Percentiles rank a stretch among this genome's conserved stretches.
phyloP scores from a whole-genome alignment of 2,329 filamentous ascomycete species.

The Colletotrichum liaoningense region DNA sequence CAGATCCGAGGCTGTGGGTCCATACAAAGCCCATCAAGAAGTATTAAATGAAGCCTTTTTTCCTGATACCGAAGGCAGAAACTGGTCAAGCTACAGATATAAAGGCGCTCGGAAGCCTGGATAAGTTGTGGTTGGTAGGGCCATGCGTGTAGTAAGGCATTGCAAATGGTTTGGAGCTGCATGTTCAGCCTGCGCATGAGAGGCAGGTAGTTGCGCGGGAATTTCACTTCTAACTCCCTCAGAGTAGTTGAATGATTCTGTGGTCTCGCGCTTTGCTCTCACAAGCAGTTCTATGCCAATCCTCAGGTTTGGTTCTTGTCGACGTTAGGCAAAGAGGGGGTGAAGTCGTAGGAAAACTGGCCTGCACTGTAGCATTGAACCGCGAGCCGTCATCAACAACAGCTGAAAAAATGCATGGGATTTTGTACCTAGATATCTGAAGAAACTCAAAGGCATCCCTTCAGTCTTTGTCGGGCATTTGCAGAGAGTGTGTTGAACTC shows the following conservation, averaged over 20 bases:
- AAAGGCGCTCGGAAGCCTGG: background rate
- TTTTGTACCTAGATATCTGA: too few species aligned
- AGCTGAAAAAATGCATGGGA: too few species aligned
- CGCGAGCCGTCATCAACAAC: background rate
- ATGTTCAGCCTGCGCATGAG: background rate
- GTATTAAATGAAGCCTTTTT: background rate
- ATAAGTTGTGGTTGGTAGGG: background rate
- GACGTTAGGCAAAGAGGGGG: too few species aligned
- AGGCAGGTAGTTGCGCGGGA: background rate
- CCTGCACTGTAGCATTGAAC: too few species aligned
- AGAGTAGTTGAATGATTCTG: background rate
- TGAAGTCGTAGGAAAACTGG: too few species aligned
- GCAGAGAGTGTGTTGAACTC: background rate
- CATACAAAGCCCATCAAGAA: too few species aligned
- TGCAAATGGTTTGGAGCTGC: background rate
- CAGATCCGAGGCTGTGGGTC: background rate
- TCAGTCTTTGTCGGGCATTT: background rate
- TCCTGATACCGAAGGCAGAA: background rate
- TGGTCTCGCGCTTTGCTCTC: background rate
- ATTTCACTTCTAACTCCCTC: background rate
- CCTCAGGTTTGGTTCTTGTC: background rate
- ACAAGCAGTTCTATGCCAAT: accelerated
- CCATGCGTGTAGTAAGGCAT: too few species aligned
- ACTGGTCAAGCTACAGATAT: too few species aligned
- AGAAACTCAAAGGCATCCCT: too few species aligned